Conservation (phyloP, 1,284 basidiomycete genomes). For the Leccinum pachyderme region DNA sequence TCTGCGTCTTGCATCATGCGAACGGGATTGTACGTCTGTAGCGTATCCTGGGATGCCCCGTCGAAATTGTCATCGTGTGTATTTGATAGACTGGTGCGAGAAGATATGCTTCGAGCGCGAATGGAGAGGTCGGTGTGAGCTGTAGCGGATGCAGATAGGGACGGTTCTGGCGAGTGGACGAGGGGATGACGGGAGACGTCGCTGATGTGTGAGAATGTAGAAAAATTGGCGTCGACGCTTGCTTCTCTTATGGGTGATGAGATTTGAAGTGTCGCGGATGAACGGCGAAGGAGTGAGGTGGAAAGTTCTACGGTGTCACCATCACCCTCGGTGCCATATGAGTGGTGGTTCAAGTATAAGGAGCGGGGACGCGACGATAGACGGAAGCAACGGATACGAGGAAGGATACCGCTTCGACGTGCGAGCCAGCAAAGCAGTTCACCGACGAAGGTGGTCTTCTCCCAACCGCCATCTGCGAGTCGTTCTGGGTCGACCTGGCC, state of each 20-base stretch:
- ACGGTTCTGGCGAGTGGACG: conserved; percentile 36
- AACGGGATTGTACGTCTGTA: conserved; percentile 16
- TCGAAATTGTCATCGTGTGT: conserved; percentile 15
- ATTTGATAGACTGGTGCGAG: conserved; percentile 35
- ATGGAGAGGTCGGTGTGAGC: conserved; percentile 37
- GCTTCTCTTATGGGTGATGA: background rate
- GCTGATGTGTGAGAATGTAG: conserved; percentile 25
- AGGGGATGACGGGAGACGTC: conserved; percentile 34
- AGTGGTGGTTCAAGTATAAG: conserved; percentile 23
- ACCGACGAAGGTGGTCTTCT: conserved; percentile 62
- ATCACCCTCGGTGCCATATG: conserved; percentile 22
- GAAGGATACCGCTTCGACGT: conserved; percentile 41
- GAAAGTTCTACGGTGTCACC: conserved; percentile 22
- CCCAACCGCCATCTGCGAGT: conserved; percentile 58
- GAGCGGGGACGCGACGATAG: conserved; percentile 12
- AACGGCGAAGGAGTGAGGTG: conserved; percentile 22
- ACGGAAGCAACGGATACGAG: conserved; percentile 7
- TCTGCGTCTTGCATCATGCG: conserved; percentile 21
- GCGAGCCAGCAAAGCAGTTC: conserved; percentile 67
- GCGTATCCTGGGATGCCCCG: conserved; percentile 19
- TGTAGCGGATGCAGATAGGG: conserved; percentile 38
- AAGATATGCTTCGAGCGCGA: conserved; percentile 29
- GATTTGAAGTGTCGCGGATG: background rate
- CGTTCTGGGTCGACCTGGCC: conserved; percentile 59
- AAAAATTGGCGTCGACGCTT: conserved; percentile 6